These are phyloP conservation scores for Xylaria scruposa DNA, from an alignment of 495 filamentous ascomycete species.

Conservation along the genomic window DNA sequence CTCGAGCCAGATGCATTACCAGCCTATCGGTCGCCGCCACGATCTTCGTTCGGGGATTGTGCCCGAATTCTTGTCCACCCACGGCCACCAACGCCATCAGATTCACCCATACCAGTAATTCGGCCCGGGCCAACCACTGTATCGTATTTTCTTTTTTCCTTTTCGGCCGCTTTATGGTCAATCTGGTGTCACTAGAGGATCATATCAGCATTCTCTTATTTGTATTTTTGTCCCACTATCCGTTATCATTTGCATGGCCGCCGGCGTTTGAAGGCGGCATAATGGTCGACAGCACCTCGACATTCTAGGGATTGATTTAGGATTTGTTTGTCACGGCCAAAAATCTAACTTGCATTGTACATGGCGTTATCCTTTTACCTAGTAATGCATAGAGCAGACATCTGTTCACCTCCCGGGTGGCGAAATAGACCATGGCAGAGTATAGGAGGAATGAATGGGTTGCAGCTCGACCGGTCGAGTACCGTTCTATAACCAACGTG, in stretches of 20 bases:
- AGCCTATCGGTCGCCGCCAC: slow-evolving; percentile 79
- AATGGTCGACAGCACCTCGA: slow-evolving; percentile 38
- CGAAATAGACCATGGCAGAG: slow-evolving; percentile 11
- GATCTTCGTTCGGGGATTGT: slow-evolving; percentile 83
- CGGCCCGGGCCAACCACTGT: not conserved
- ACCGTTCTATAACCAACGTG: not conserved
- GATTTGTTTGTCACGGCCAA: slow-evolving; percentile 22
- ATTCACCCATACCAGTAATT: slow-evolving; percentile 32
- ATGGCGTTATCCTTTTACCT: slow-evolving; percentile 33
- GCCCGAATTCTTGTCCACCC: slow-evolving; percentile 65
- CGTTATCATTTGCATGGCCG: slow-evolving; percentile 36
- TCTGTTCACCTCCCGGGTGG: not conserved
- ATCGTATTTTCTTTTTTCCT: slow-evolving; percentile 23
- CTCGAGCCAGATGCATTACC: slow-evolving; percentile 93
- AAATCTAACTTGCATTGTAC: slow-evolving; percentile 34
- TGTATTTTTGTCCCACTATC: slow-evolving; percentile 23
- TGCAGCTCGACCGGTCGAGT: not conserved
- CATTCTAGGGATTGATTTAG: slow-evolving; percentile 31
- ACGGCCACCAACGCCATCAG: slow-evolving; percentile 32
- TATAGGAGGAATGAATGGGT: slow-evolving; percentile 10
- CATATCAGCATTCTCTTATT: slow-evolving; percentile 25
- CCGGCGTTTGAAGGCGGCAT: slow-evolving; percentile 39
- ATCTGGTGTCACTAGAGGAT: not conserved
- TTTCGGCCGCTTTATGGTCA: not conserved
- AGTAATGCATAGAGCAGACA: slow-evolving; percentile 31